Percentiles rank a stretch among this genome's conserved stretches.
Conservation (phyloP, 148 eudicot species). For the Pharnaceum exiguum region DNA sequence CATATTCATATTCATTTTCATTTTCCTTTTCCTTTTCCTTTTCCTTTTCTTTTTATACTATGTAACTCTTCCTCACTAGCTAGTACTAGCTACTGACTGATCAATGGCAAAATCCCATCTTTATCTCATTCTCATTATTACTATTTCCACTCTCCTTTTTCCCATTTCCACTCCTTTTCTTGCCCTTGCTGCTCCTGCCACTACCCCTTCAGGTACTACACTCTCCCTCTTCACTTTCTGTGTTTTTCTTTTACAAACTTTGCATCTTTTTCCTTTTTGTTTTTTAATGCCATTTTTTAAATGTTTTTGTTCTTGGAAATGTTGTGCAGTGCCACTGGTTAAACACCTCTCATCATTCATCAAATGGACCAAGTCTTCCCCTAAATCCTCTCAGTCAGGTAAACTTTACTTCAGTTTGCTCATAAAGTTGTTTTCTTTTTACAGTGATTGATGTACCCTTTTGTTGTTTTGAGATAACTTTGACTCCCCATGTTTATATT, state of each 20-base stretch:
- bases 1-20: background rate
- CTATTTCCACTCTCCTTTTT: constrained; percentile 27
- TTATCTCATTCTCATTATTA: constrained; percentile 18
- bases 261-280: background rate
- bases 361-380: constrained; percentile 69
- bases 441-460: background rate
- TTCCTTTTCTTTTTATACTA: constrained; percentile 11
- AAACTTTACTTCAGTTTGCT: background rate
- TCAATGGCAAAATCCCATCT: constrained; percentile 36
- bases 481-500: background rate
- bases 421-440: background rate
- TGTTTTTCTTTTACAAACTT: background rate
- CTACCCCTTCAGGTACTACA: constrained; percentile 51
- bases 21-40: background rate
- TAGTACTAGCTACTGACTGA: background rate
- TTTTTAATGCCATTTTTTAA: background rate
- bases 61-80: constrained; percentile 1
- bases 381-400: constrained; percentile 77
- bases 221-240: background rate
- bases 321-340: constrained; percentile 58
- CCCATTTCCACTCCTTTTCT: constrained; percentile 34
- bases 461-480: background rate
- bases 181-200: constrained; percentile 54
- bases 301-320: background rate
- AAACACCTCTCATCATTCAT: constrained; percentile 62